Evolutionary conservation across 768 basidiomycete genomes (phyloP).

Genomic region (Exsudoporus frostii): DNA sequence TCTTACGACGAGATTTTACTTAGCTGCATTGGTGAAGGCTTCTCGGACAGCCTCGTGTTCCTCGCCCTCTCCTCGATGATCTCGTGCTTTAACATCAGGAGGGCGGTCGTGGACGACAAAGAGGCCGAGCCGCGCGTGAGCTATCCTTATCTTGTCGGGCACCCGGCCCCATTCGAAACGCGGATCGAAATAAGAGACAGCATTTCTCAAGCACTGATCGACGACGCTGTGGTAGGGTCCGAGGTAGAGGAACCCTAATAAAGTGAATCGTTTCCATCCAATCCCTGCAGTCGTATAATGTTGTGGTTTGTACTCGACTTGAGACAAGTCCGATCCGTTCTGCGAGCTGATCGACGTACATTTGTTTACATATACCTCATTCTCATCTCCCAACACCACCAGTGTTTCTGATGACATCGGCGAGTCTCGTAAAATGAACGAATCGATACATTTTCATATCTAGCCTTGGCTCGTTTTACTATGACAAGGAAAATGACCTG

Average conservation of each 20-base stretch:
- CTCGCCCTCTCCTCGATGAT: background rate
- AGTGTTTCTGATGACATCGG: too few relatives aligned
- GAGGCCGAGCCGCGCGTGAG: background rate
- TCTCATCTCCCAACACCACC: too few relatives aligned
- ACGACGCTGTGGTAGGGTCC: background rate
- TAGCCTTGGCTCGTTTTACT: too few relatives aligned
- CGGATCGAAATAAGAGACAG: background rate
- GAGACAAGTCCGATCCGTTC: background rate
- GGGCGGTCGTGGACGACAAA: background rate
- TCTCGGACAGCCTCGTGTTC: background rate
- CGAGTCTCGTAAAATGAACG: too few relatives aligned
- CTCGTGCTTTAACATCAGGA: background rate
- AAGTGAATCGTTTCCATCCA: background rate
- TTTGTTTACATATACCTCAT: too few relatives aligned
- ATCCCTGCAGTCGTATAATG: background rate
- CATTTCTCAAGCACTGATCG: background rate
- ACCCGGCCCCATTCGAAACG: background rate
- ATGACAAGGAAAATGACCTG: too few relatives aligned
- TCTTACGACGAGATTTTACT: too few relatives aligned
- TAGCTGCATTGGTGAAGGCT: slow-evolving; percentile 1
- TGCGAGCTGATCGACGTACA: too few relatives aligned
- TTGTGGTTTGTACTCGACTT: background rate
- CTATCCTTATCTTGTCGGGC: slow-evolving; percentile 1
- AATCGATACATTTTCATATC: too few relatives aligned
- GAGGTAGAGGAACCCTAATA: background rate